These are phyloP conservation scores for Trichosporon sp. DNA, from an alignment of 1,284 basidiomycete species.

Conservation along the genomic window DNA sequence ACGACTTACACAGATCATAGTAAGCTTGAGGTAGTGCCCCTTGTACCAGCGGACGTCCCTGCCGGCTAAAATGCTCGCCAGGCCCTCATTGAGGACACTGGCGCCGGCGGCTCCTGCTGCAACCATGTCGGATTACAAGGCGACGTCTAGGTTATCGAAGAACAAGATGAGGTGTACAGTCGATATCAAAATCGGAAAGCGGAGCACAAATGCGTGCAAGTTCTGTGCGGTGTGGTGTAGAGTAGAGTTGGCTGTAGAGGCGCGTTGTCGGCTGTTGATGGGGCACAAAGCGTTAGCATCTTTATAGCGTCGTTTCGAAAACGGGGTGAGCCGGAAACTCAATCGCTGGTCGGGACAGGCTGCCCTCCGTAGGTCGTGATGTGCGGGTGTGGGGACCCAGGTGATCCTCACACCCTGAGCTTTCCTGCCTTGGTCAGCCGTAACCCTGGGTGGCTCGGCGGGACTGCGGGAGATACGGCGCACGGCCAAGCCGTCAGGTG, in stretches of 20 bases:
- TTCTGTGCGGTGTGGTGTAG: not conserved
- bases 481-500: not conserved
- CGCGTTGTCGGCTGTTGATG: not conserved
- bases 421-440: not conserved
- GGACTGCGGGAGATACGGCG: not conserved
- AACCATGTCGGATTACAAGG: not conserved
- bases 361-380: not conserved
- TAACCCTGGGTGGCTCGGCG: not conserved
- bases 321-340: not conserved
- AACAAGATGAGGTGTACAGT: not conserved
- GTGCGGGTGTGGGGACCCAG: not conserved
- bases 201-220: not conserved
- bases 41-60: conserved; percentile 32
- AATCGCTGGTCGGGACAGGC: not conserved
- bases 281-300: not conserved
- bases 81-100: not conserved
- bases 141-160: not conserved
- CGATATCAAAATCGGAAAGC: not conserved
- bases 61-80: conserved; percentile 15
- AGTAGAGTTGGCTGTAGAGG: not conserved
- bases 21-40: conserved; percentile 26
- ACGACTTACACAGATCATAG: conserved; percentile 21
- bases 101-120: conserved; percentile 5
- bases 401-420: not conserved
- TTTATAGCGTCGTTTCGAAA: not conserved